A percentile compares a stretch with the other conserved stretches of the same genome.
These are phyloP conservation scores for Amaranthus cruentus DNA, from an alignment of 148 eudicot genomes.

Conservation along the genomic window DNA sequence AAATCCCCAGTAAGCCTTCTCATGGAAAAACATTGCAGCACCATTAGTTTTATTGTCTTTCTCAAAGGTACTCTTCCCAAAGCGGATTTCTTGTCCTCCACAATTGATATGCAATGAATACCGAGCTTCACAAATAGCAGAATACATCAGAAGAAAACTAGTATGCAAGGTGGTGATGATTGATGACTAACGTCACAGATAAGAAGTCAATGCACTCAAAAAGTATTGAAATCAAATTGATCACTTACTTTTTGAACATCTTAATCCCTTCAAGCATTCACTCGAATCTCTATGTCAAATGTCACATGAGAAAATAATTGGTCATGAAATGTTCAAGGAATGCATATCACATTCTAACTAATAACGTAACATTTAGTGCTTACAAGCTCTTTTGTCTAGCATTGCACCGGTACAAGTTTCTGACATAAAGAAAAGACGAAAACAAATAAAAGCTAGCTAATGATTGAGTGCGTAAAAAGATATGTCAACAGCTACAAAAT, in stretches of 20 bases:
- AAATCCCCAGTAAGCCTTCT: slow-evolving; percentile 39
- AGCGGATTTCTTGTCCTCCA: slow-evolving; percentile 31
- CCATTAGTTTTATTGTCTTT: slow-evolving; percentile 32
- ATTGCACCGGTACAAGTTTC: slow-evolving; percentile 47
- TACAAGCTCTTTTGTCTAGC: slow-evolving; percentile 25
- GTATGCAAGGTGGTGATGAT: not conserved
- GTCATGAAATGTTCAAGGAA: not conserved
- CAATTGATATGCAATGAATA: slow-evolving; percentile 52
- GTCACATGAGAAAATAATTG: not conserved
- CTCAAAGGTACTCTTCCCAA: slow-evolving; percentile 37
- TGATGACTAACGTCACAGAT: too few relatives aligned
- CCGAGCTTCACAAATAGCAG: slow-evolving; percentile 23
- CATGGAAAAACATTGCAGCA: slow-evolving; percentile 27
- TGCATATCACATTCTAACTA: too few relatives aligned
- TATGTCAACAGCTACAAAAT: not conserved
- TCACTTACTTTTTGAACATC: slow-evolving; percentile 28
- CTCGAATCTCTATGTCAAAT: slow-evolving; percentile 24
- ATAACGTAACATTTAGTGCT: slow-evolving; percentile 11
- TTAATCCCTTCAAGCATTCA: slow-evolving; percentile 24
- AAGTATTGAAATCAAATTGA: not conserved
- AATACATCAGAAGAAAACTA: not conserved
- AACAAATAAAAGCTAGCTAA: not conserved
- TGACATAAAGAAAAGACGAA: slow-evolving; percentile 4
- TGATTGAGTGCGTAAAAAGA: not conserved
- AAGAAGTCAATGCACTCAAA: not conserved